These are phyloP conservation scores for Trichosporon sp. DNA, from an alignment of 1,284 basidiomycete species.

Conservation along the genomic window DNA sequence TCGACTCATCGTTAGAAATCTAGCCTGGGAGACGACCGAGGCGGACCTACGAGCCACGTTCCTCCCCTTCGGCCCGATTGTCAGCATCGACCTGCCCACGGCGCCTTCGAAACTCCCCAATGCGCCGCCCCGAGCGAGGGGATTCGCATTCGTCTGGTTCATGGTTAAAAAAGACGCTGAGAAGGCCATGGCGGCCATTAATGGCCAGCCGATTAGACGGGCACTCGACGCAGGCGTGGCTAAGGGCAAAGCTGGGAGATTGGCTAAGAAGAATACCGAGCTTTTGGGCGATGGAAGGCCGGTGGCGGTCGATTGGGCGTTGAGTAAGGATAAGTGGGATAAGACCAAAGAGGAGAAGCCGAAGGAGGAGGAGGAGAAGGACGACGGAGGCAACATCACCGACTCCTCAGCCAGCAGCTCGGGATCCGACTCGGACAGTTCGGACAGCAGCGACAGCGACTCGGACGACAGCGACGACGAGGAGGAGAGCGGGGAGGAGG, in stretches of 20 bases:
- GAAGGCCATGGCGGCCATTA: slow-evolving; percentile 72
- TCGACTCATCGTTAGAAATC: slow-evolving; percentile 84
- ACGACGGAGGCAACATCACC: slow-evolving; percentile 15
- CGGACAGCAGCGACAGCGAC: slow-evolving; percentile 42
- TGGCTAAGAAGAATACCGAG: slow-evolving; percentile 36
- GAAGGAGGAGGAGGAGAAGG: slow-evolving; percentile 43
- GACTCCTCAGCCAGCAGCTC: too few relatives aligned
- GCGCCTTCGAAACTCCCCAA: slow-evolving; percentile 49
- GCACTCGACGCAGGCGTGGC: slow-evolving; percentile 35
- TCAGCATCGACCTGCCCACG: slow-evolving; percentile 75
- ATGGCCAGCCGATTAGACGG: slow-evolving; percentile 62
- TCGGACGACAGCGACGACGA: slow-evolving; percentile 55
- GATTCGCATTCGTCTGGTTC: slow-evolving; percentile 97
- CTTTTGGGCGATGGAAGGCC: slow-evolving; percentile 56
- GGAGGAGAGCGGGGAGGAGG: slow-evolving; percentile 53
- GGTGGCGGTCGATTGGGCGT: slow-evolving; percentile 93
- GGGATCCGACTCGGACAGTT: slow-evolving; percentile 50
- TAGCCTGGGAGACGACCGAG: slow-evolving; percentile 72
- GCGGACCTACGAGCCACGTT: slow-evolving; percentile 83
- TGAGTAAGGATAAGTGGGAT: slow-evolving; percentile 90
- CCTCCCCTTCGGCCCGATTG: slow-evolving; percentile 79
- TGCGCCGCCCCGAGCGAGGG: slow-evolving; percentile 57
- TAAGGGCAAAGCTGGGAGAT: slow-evolving; percentile 42
- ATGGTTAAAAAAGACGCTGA: slow-evolving; percentile 79
- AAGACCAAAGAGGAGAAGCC: slow-evolving; percentile 55